A percentile compares a stretch with the other conserved stretches of the same genome.
Evolutionary conservation across 75 land plant species (phyloP).

Genomic region (Sequoiadendron giganteum): DNA sequence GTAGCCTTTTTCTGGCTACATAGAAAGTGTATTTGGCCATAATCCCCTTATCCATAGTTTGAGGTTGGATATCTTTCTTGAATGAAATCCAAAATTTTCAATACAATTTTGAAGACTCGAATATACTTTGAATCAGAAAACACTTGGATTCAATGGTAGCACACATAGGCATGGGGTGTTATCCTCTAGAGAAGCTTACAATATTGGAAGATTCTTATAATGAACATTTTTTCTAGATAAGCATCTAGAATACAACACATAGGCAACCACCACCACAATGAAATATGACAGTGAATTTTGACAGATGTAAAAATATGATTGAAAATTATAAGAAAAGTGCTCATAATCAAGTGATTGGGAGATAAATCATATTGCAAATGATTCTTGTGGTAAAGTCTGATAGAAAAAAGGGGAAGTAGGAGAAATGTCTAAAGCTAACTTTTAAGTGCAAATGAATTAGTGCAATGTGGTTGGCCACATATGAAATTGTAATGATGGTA

Average conservation of each 20-base stretch:
- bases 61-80: not conserved
- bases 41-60: not conserved
- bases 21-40: not conserved
- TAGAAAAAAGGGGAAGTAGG: too few species aligned
- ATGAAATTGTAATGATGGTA: too few species aligned
- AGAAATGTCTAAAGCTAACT: too few species aligned
- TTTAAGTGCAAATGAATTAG: too few species aligned
- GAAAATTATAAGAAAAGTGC: too few species aligned
- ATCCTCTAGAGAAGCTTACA: not conserved
- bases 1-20: too few species aligned
- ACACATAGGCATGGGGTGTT: not conserved
- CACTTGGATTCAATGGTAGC: not conserved
- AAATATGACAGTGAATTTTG: not conserved
- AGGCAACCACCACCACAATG: not conserved
- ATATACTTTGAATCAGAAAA: not conserved
- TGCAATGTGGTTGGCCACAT: too few species aligned
- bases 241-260: not conserved
- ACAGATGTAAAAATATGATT: too few species aligned
- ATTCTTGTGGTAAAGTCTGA: too few species aligned
- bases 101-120: not conserved
- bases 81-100: not conserved
- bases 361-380: too few species aligned
- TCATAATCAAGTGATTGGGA: too few species aligned
- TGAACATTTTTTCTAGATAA: not conserved
- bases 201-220: not conserved